Evolutionary conservation across 140 eudicot genomes (phyloP).

Genomic region (Ambrosia hybrid): DNA sequence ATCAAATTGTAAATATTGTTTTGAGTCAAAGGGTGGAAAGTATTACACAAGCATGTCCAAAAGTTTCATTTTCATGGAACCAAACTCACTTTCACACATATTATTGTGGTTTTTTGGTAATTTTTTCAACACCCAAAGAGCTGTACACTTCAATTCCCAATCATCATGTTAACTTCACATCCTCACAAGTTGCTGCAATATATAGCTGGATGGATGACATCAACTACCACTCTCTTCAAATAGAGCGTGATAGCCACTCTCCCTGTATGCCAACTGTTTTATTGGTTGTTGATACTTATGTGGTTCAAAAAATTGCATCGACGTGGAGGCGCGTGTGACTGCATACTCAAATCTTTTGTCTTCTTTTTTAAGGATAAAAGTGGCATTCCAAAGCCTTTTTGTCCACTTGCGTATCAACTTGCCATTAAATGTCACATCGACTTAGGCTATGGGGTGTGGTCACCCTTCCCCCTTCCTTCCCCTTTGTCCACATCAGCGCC

Average conservation of each 20-base stretch:
- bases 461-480: too few species aligned
- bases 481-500: too few species aligned
- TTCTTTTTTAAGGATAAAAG: slow-evolving; percentile 26
- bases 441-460: too few species aligned
- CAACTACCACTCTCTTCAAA: neutral
- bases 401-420: slow-evolving; percentile 28
- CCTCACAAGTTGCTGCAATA: slow-evolving; percentile 15
- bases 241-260: slow-evolving; percentile 5
- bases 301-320: slow-evolving; percentile 18
- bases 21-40: neutral
- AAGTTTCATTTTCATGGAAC: neutral
- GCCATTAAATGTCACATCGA: slow-evolving; percentile 11
- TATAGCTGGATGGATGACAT: slow-evolving; percentile 4
- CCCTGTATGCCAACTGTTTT: slow-evolving; percentile 7
- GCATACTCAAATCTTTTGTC: slow-evolving; percentile 19
- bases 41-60: neutral
- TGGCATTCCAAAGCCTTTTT: slow-evolving; percentile 25
- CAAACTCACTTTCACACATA: neutral
- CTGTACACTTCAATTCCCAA: neutral
- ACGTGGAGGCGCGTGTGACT: slow-evolving; percentile 39
- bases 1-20: neutral
- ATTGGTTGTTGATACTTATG: slow-evolving; percentile 8
- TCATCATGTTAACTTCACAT: slow-evolving; percentile 9
- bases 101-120: neutral
- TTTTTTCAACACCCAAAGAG: neutral